A percentile compares a stretch with the other conserved stretches of the same genome.
These are phyloP conservation scores for Fraxinus sp. DNA, from an alignment of 305 asterid genomes.

Conservation along the genomic window DNA sequence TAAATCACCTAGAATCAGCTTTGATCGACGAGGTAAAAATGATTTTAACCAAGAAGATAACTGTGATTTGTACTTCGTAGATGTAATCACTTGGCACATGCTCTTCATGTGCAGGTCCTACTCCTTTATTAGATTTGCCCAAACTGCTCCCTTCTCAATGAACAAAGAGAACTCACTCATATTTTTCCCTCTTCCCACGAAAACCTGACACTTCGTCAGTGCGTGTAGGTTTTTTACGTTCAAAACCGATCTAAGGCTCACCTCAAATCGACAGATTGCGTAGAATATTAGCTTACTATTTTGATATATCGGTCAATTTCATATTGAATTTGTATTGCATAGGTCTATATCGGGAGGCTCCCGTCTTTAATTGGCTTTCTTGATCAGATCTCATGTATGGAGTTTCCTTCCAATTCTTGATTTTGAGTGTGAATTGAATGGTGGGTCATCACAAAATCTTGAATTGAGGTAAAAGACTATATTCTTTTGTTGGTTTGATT, in stretches of 20 bases:
- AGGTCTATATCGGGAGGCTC: neutral
- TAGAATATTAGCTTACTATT: neutral
- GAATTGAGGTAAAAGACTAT: constrained; percentile 18
- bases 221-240: constrained; percentile 13
- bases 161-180: constrained; percentile 14
- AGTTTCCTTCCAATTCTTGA: constrained; percentile 14
- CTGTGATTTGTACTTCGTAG: neutral
- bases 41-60: neutral
- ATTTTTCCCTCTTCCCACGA: neutral
- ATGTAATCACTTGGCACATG: constrained; percentile 30
- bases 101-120: constrained; percentile 28
- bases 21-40: neutral
- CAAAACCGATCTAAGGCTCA: neutral
- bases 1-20: neutral
- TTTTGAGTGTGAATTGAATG: constrained; percentile 25
- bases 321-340: neutral
- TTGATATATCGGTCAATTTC: neutral
- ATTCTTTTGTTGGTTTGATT: neutral
- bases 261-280: neutral
- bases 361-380: neutral
- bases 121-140: constrained; percentile 36
- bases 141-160: constrained; percentile 28
- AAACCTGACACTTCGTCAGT: constrained; percentile 27
- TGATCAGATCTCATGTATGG: constrained; percentile 19
- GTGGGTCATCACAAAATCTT: constrained; percentile 29